Evolutionary conservation across 257 asterid species (phyloP).

Genomic region (Voacanga thouarsii): DNA sequence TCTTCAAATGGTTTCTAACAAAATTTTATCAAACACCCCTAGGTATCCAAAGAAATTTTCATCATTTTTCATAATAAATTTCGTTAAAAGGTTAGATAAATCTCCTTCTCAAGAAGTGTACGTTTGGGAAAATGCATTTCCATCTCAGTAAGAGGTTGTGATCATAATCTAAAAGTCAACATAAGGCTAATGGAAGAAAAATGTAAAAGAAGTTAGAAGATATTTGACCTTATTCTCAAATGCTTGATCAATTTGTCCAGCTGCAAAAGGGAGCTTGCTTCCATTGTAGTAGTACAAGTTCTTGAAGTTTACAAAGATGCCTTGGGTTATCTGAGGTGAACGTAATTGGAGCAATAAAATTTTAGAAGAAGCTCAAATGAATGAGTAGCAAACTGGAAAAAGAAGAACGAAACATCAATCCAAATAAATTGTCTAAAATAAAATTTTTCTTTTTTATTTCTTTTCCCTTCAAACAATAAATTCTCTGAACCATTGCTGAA

Average conservation of each 20-base stretch:
- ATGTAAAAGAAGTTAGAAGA: too few relatives aligned
- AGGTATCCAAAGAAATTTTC: not conserved
- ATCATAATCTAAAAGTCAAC: not conserved
- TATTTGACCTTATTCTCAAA: too few relatives aligned
- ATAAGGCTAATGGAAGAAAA: too few relatives aligned
- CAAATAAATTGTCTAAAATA: not conserved
- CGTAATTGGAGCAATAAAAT: slow-evolving; percentile 40
- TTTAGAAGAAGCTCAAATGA: not conserved
- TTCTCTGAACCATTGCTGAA: not conserved
- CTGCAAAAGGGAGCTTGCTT: slow-evolving; percentile 74
- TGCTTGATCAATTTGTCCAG: too few relatives aligned
- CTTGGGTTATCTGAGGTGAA: slow-evolving; percentile 87
- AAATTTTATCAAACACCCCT: too few relatives aligned
- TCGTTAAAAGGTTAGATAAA: not conserved
- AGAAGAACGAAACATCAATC: not conserved
- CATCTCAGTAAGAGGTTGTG: not conserved
- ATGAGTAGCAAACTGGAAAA: not conserved
- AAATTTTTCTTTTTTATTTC: not conserved
- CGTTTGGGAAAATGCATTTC: not conserved
- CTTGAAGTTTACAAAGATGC: slow-evolving; percentile 76
- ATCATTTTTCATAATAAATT: not conserved
- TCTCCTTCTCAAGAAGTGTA: not conserved
- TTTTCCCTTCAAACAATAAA: not conserved
- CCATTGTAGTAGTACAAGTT: slow-evolving; percentile 68
- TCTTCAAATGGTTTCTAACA: too few relatives aligned